Evolutionary conservation across 1,284 basidiomycete species (phyloP), one percentile per base, ranked within the genome.

Genomic region (Malassezia sympodialis): DNA sequence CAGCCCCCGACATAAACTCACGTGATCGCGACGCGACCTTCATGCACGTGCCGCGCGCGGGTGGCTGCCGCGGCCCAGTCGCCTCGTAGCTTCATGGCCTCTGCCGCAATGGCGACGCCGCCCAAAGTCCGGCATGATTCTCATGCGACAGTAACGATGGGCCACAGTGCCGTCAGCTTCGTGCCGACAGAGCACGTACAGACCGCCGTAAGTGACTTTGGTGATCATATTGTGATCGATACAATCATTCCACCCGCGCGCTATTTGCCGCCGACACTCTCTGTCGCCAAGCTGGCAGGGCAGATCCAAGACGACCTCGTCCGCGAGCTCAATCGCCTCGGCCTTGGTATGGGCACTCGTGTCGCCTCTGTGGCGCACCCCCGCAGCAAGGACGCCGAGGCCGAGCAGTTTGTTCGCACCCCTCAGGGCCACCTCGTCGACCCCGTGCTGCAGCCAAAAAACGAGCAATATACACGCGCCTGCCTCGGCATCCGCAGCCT

Each of bases 111-210:
- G 24, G 30, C 23, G 23, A 19, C 27, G 15, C 41, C 21, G 23
- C 53, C 53, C 3, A 56, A 49, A n/a, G 42, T 56, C n/a, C 48
- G 54, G 11, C 43, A 43, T 19, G 47, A 57, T 17, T 27, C 40
- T 10, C 24, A 41, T 41, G 55, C 55, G 15, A 57, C 50, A 7
- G 44, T 57, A 3, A 57, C 55, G 2, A 52, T 28, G 28, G 55
- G 55, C 8, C 44, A 52, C 11, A 57, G 55, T 37, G 55, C 55
- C 0, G 66, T 67, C 43, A 58, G 54, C 40, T 65, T 67, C 43
- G 63, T 67, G 14, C 66, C 63, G 15, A 67, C 63, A 2, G 32
- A 51, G 6, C 50, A 63, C 31, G 53, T 63, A 19, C 66, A 67
- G 30, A 67, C 63, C 8, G 54, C 61, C 17, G 61, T 67, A 17